Conservation (phyloP, 139 green algal genomes). For the Chlorella vulgaris region DNA sequence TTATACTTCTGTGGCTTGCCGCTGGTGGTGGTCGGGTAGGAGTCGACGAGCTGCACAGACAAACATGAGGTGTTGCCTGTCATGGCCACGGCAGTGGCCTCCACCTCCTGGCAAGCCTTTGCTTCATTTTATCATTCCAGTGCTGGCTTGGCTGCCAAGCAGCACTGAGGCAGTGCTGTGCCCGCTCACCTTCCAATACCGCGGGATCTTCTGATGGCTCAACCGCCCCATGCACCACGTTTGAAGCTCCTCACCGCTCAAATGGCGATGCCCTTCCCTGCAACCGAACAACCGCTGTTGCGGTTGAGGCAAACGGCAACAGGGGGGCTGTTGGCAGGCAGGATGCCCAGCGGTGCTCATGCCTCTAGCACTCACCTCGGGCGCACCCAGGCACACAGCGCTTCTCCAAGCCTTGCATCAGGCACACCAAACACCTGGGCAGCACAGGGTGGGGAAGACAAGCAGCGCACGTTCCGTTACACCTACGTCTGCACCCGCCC, state of each 20-base stretch:
- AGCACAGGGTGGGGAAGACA: background rate
- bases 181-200: conserved; percentile 14
- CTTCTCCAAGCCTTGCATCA: conserved; percentile 34
- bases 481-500: no score
- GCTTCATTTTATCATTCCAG: no score
- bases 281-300: background rate
- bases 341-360: background rate
- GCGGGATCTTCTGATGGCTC: conserved; percentile 13
- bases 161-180: background rate
- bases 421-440: conserved; percentile 49
- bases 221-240: conserved; percentile 23
- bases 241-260: conserved; percentile 5
- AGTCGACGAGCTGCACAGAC: conserved; percentile 8
- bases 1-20: conserved; percentile 31
- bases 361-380: conserved; percentile 6
- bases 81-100: no score
- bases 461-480: no score
- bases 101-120: no score
- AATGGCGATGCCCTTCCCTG: background rate
- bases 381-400: conserved; percentile 45
- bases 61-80: no score
- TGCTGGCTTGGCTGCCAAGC: no score
- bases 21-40: conserved; percentile 26
- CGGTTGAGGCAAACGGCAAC: no score
- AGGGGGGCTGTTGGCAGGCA: background rate